Evolutionary conservation across 1,139 yeast species (phyloP).

Genomic region (Debaryomyces coudertii): DNA sequence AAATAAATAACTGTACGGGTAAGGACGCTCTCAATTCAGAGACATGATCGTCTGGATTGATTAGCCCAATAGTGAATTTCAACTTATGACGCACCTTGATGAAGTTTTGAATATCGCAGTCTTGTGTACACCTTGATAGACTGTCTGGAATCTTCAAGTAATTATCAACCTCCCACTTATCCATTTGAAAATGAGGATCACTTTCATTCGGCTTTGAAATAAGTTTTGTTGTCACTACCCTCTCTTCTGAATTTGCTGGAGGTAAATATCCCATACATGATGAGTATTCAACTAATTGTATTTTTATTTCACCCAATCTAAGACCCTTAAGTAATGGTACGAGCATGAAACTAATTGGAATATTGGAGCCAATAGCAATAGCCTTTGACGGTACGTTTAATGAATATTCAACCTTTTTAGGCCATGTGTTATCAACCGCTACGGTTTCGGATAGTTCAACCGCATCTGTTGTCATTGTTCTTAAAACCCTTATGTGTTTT

Average conservation of each 20-base stretch:
- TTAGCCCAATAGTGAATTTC: conserved; percentile 62
- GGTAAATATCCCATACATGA: conserved; percentile 63
- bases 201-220: conserved; percentile 39
- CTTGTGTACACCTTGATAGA: conserved; percentile 79
- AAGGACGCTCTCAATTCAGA: conserved; percentile 77
- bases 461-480: conserved; percentile 87
- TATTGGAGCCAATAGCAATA: conserved; percentile 81
- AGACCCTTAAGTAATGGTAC: conserved; percentile 86
- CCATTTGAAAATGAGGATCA: conserved; percentile 52
- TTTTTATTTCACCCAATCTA: conserved; percentile 68
- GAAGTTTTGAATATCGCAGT: conserved; percentile 65
- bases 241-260: conserved; percentile 60
- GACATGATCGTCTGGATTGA: conserved; percentile 75
- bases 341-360: conserved; percentile 69
- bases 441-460: conserved; percentile 89
- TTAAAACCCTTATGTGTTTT: conserved; percentile 78
- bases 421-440: conserved; percentile 97
- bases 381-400: conserved; percentile 88
- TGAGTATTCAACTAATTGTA: conserved; percentile 68
- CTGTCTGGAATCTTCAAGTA: conserved; percentile 68
- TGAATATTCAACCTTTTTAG: conserved; percentile 87
- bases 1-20: conserved; percentile 68
- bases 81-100: conserved; percentile 73
- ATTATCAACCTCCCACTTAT: conserved; percentile 77
- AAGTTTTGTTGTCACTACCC: conserved; percentile 48